Percentiles rank a stretch among this genome's conserved stretches.
Conservation (phyloP, 1,284 basidiomycete species). For the Golubevia pallescens region DNA sequence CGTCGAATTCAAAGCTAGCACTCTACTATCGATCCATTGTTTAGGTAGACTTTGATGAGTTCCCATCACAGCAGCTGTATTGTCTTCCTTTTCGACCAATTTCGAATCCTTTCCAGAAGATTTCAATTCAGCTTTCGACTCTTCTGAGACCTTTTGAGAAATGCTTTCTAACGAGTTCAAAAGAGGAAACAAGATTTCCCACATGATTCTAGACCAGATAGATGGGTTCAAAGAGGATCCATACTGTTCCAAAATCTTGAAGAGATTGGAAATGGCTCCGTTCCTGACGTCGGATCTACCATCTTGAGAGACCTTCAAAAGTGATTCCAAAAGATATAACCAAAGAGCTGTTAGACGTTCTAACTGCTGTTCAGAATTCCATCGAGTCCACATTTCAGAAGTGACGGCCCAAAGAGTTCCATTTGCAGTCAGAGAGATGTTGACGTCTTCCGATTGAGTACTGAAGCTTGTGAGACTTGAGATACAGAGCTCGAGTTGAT, state of each 20-base stretch:
- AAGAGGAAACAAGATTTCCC: conserved; percentile 87
- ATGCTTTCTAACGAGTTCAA: conserved; percentile 72
- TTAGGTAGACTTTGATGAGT: neutral
- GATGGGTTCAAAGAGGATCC: conserved; percentile 78
- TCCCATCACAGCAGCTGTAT: neutral
- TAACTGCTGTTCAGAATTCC: conserved; percentile 14
- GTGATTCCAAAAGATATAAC: conserved; percentile 86
- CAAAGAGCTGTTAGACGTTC: conserved; percentile 67
- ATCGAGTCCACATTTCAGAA: conserved; percentile 43
- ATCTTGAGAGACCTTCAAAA: conserved; percentile 82
- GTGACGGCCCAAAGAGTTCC: conserved; percentile 56
- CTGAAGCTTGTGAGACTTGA: conserved; percentile 87
- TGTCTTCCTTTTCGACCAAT: conserved; percentile 15
- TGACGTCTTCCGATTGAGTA: conserved; percentile 83
- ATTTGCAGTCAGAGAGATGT: conserved; percentile 80
- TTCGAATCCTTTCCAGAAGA: neutral
- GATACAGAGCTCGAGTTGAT: conserved; percentile 85
- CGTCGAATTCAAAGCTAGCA: conserved; percentile 37
- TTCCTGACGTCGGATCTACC: conserved; percentile 83
- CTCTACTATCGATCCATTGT: conserved; percentile 43
- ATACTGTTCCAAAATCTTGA: conserved; percentile 90
- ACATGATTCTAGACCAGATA: conserved; percentile 86
- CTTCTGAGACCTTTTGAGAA: neutral
- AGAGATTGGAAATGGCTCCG: conserved; percentile 92
- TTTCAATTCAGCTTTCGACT: neutral